Evolutionary conservation across 768 basidiomycete genomes (phyloP).

Genomic region (Hortiboletus flavorubellus): DNA sequence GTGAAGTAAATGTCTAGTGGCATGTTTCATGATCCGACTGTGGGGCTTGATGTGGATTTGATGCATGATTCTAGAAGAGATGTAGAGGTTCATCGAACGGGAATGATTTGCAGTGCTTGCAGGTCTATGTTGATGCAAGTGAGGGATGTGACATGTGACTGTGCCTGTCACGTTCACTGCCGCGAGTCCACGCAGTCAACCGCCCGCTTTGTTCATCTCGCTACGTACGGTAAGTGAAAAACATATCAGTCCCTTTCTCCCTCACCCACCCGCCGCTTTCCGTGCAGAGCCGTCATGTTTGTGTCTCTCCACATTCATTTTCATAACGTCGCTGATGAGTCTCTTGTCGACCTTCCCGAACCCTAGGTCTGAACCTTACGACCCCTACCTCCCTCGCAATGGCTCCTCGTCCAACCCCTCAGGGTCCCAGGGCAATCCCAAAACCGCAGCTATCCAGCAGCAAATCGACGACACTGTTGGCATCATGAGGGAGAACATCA

Average conservation of each 20-base stretch:
- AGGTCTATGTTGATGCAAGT: neutral
- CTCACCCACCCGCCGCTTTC: neutral
- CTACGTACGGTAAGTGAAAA: slow-evolving; percentile 18
- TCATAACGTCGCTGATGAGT: neutral
- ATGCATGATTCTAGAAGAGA: neutral
- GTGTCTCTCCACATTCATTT: slow-evolving; percentile 13
- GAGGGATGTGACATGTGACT: slow-evolving; percentile 23
- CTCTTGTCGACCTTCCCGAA: slow-evolving; percentile 5
- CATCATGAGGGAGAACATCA: slow-evolving; percentile 98
- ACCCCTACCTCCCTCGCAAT: slow-evolving; percentile 93
- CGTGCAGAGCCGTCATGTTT: slow-evolving; percentile 24
- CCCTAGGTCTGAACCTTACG: slow-evolving; percentile 93
- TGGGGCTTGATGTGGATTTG: neutral
- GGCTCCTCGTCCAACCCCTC: slow-evolving; percentile 59
- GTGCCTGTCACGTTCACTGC: slow-evolving; percentile 10
- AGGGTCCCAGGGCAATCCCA: slow-evolving; percentile 54
- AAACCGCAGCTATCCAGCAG: slow-evolving; percentile 94
- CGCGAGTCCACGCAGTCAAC: slow-evolving; percentile 22
- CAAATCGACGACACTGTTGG: slow-evolving; percentile 97
- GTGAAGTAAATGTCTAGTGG: neutral
- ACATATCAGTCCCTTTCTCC: neutral
- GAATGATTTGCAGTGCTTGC: neutral
- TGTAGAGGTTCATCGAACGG: neutral
- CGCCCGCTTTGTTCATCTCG: slow-evolving; percentile 11
- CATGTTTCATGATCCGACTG: neutral